Conservation (phyloP, 2,329 filamentous ascomycete species). For the Dryadomyces sulphureus region DNA sequence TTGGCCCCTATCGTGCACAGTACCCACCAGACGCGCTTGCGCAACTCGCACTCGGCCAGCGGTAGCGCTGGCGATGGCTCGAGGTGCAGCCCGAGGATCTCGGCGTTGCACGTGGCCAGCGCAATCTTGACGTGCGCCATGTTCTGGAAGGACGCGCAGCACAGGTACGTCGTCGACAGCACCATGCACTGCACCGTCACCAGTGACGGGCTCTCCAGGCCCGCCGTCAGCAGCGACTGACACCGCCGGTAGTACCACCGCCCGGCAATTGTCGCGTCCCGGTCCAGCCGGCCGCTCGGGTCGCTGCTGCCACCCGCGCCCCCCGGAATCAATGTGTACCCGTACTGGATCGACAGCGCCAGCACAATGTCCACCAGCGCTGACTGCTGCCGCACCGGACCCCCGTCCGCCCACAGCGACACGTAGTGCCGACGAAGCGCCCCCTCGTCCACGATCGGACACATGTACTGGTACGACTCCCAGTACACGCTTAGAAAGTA, state of each 20-base stretch:
- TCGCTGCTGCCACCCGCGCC: neutral
- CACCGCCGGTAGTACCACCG: conserved; percentile 30
- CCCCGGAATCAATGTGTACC: conserved; percentile 15
- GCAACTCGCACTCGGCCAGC: conserved; percentile 23
- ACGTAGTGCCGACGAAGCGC: conserved; percentile 24
- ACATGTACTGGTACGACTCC: conserved; percentile 21
- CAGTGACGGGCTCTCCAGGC: conserved; percentile 31
- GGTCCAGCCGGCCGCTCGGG: neutral
- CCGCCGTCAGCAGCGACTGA: conserved; percentile 25
- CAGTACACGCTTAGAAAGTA: conserved; percentile 25
- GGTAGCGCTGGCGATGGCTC: conserved; percentile 24
- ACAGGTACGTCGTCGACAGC: conserved; percentile 28
- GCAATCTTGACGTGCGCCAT: conserved; percentile 26
- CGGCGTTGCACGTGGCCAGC: conserved; percentile 27
- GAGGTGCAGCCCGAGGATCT: conserved; percentile 31
- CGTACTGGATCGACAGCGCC: conserved; percentile 35
- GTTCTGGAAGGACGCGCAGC: conserved; percentile 31
- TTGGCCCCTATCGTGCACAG: conserved; percentile 33
- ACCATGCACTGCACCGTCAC: conserved; percentile 32
- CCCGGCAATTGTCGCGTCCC: conserved; percentile 26
- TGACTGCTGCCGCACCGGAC: conserved; percentile 24
- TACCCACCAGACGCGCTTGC: conserved; percentile 36
- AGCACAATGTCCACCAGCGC: conserved; percentile 36
- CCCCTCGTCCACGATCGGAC: conserved; percentile 23
- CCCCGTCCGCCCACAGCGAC: conserved; percentile 20